Conservation (phyloP, 2,329 filamentous ascomycete genomes). For the Apiospora saccharicola region DNA sequence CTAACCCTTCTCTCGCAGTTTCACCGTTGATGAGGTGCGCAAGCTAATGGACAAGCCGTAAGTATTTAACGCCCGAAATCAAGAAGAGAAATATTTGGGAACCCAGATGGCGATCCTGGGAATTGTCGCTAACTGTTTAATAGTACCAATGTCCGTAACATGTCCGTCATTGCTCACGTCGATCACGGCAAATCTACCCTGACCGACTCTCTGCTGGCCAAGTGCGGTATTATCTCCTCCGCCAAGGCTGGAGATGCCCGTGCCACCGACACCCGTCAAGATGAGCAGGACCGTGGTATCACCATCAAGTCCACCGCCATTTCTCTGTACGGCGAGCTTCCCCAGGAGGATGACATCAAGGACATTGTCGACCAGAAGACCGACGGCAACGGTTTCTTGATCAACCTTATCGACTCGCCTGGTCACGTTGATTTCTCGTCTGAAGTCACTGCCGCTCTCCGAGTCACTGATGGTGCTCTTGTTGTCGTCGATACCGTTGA, state of each 20-base stretch:
- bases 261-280: slow-evolving; percentile 95
- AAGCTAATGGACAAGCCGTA: slow-evolving; percentile 49
- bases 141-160: slow-evolving; percentile 23
- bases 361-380: slow-evolving; percentile 90
- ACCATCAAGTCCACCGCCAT: slow-evolving; percentile 99
- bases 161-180: slow-evolving; percentile 75
- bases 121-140: background rate
- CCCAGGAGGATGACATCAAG: slow-evolving; percentile 86
- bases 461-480: slow-evolving; percentile 99
- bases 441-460: slow-evolving; percentile 98
- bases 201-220: slow-evolving; percentile 98
- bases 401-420: slow-evolving; percentile 99
- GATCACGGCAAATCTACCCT: slow-evolving; percentile 99
- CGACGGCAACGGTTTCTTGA: slow-evolving; percentile 95
- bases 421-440: slow-evolving; percentile 99
- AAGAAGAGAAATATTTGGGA: background rate
- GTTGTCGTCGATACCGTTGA: slow-evolving; percentile 99
- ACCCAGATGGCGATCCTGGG: background rate
- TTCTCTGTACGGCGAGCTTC: slow-evolving; percentile 90
- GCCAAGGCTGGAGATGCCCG: slow-evolving; percentile 95
- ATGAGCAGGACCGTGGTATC: slow-evolving; percentile 99
- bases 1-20: no score
- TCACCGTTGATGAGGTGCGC: slow-evolving; percentile 86
- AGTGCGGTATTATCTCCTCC: slow-evolving; percentile 98
- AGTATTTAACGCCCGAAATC: background rate